phyloP scores from a whole-genome alignment of 176 grass and related monocot species.

The Aegilops bicornis region DNA sequence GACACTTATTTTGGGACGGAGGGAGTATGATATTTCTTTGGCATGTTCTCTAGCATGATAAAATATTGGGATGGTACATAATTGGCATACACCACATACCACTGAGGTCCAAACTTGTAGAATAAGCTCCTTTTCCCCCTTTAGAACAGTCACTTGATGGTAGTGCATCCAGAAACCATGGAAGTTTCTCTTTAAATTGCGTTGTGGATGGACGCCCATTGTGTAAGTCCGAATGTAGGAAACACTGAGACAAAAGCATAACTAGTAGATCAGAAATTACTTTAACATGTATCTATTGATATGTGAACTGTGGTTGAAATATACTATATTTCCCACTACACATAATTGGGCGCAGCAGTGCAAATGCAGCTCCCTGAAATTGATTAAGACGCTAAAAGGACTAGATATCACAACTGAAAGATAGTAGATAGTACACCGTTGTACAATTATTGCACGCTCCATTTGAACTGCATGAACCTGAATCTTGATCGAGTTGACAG shows the following conservation, averaged over 20 bases:
- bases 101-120: conserved; percentile 79
- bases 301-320: conserved; percentile 7
- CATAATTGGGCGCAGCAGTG: not conserved
- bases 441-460: conserved; percentile 87
- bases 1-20: too few relatives aligned
- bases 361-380: conserved; percentile 14
- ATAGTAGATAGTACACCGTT: conserved; percentile 62
- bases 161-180: conserved; percentile 97
- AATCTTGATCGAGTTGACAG: conserved; percentile 53
- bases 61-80: conserved; percentile 10
- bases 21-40: not conserved
- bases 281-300: conserved; percentile 11
- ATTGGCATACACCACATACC: conserved; percentile 53
- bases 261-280: conserved; percentile 31
- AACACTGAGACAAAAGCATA: conserved; percentile 70
- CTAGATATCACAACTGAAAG: conserved; percentile 11
- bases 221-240: conserved; percentile 74
- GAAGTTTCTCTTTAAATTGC: conserved; percentile 86
- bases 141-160: conserved; percentile 96
- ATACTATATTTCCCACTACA: conserved; percentile 11
- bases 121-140: conserved; percentile 97
- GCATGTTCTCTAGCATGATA: conserved; percentile 3
- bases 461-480: conserved; percentile 45
- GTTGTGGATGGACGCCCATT: conserved; percentile 79
- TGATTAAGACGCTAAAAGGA: not conserved